Evolutionary conservation across 2,329 filamentous ascomycete genomes (phyloP).

Genomic region (Fusarium lyarnte): DNA sequence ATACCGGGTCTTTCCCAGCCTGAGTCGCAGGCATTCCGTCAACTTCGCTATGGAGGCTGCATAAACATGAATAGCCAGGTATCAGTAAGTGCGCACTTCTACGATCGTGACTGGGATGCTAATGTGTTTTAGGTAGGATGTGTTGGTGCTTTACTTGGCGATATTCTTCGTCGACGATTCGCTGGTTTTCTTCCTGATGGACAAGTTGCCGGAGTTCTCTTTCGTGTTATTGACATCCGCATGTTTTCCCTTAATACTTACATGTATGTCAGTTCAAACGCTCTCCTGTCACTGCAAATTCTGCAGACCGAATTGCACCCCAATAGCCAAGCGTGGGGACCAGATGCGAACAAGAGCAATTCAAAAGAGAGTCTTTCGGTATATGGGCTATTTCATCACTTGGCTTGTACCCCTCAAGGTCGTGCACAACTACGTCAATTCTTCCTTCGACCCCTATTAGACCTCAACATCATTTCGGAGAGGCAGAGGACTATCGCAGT

Average conservation of each 20-base stretch:
- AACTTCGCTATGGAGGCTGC: conserved; percentile 74
- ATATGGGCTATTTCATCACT: conserved; percentile 81
- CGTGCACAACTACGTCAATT: conserved; percentile 77
- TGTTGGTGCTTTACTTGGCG: conserved; percentile 84
- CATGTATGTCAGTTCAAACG: conserved; percentile 85
- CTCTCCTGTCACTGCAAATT: conserved; percentile 84
- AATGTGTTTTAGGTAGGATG: conserved; percentile 73
- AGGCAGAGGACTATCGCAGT: conserved; percentile 75
- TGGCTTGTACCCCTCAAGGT: conserved; percentile 83
- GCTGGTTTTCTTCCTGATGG: conserved; percentile 71
- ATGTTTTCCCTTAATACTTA: conserved; percentile 75
- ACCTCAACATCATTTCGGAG: conserved; percentile 73
- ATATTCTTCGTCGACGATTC: conserved; percentile 71
- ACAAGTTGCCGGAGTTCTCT: conserved; percentile 57
- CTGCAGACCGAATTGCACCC: conserved; percentile 85
- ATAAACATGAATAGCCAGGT: conserved; percentile 79
- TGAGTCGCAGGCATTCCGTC: conserved; percentile 64
- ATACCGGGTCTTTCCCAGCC: conserved; percentile 52
- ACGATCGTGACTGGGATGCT: not conserved
- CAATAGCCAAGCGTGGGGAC: conserved; percentile 78
- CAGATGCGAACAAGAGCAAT: conserved; percentile 55
- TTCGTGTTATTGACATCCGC: conserved; percentile 70
- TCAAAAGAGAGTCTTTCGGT: conserved; percentile 85
- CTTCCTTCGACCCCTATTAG: conserved; percentile 81
- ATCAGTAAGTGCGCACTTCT: conserved; percentile 59